Percentiles rank a stretch among this genome's conserved stretches.
Conservation (phyloP, 2,329 filamentous ascomycete species). For the Sporothrix dimorphospora region DNA sequence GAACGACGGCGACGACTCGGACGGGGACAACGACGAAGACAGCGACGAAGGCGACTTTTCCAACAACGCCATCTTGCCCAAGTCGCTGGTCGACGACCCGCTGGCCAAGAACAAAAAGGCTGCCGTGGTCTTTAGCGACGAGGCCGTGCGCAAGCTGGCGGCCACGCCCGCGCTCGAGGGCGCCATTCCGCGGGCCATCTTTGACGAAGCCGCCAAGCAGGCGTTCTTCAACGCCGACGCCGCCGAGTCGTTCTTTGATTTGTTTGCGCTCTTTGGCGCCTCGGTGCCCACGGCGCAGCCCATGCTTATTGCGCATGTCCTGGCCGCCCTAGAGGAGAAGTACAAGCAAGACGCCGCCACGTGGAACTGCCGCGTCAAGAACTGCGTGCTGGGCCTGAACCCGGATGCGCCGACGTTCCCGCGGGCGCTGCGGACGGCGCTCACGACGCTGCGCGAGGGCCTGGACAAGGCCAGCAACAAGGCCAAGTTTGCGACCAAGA, state of each 20-base stretch:
- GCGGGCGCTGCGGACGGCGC: constrained; percentile 65
- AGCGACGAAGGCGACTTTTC: constrained; percentile 56
- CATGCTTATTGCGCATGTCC: constrained; percentile 73
- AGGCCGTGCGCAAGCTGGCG: constrained; percentile 51
- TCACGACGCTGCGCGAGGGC: constrained; percentile 63
- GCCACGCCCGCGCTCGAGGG: constrained; percentile 84
- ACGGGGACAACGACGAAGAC: constrained; percentile 49
- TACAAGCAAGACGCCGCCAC: constrained; percentile 66
- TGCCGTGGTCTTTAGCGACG: constrained; percentile 51
- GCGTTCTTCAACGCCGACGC: constrained; percentile 67
- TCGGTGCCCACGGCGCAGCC: constrained; percentile 62
- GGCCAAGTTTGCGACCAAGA: constrained; percentile 52
- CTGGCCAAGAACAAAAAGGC: constrained; percentile 36
- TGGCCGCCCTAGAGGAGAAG: constrained; percentile 63
- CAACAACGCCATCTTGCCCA: constrained; percentile 47
- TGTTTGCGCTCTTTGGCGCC: constrained; percentile 69
- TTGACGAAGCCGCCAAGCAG: constrained; percentile 82
- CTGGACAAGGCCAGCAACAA: constrained; percentile 51
- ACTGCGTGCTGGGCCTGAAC: constrained; percentile 69
- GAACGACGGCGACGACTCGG: constrained; percentile 47
- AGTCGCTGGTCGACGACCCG: constrained; percentile 47
- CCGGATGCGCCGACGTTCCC: constrained; percentile 72
- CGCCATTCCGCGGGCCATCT: constrained; percentile 91
- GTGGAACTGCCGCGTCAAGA: constrained; percentile 70
- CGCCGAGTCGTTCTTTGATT: constrained; percentile 77